A percentile compares a stretch with the other conserved stretches of the same genome.
Conservation (phyloP, 176 grass and related monocot genomes). For the Oryza rufipogon region DNA sequence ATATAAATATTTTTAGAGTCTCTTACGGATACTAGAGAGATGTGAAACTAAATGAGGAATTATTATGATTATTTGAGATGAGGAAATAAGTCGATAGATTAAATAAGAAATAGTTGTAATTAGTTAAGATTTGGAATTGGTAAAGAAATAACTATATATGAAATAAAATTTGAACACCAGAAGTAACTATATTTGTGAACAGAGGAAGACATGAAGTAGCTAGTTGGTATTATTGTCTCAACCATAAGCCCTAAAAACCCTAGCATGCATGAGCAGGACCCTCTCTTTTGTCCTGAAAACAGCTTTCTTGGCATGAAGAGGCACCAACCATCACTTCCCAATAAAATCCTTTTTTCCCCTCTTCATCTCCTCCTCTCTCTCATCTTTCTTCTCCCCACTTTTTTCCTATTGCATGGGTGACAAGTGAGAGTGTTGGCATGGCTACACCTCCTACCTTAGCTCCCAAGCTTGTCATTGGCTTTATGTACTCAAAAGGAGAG, state of each 20-base stretch:
- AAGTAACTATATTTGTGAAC: not conserved
- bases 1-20: no score
- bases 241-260: constrained; percentile 38
- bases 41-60: no score
- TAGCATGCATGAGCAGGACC: constrained; percentile 45
- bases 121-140: no score
- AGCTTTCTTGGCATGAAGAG: constrained; percentile 65
- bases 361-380: not conserved
- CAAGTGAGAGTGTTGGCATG: constrained; percentile 55
- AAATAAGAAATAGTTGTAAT: no score
- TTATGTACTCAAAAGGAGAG: constrained; percentile 47
- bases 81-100: no score
- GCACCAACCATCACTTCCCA: constrained; percentile 66
- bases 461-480: constrained; percentile 59
- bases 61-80: no score
- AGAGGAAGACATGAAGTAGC: not conserved
- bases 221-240: constrained; percentile 19
- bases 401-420: constrained; percentile 46
- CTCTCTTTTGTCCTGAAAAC: constrained; percentile 46
- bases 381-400: not conserved
- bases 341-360: constrained; percentile 41
- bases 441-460: constrained; percentile 48
- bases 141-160: no score
- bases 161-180: no score
- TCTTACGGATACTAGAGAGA: no score